phyloP scores from a whole-genome alignment of 2,329 filamentous ascomycete species.

The Cladosporium sp. region DNA sequence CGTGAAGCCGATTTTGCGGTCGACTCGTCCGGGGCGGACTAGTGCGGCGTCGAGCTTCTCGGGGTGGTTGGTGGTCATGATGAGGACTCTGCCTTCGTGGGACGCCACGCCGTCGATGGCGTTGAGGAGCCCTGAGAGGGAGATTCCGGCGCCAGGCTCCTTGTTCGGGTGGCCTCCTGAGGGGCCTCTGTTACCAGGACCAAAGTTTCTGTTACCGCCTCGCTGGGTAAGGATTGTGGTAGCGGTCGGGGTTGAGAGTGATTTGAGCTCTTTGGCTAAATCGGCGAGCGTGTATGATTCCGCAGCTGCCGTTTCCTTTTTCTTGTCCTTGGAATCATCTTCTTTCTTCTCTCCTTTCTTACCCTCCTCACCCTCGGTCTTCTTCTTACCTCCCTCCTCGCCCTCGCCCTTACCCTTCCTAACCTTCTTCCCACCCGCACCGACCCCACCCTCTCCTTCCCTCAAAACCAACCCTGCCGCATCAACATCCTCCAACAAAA shows the following conservation, averaged over 20 bases:
- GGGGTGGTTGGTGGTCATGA: slow-evolving; percentile 80
- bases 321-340: slow-evolving; percentile 16
- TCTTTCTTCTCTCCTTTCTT: slow-evolving; percentile 20
- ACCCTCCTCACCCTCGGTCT: slow-evolving; percentile 20
- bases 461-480: slow-evolving; percentile 46
- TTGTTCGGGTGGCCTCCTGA: slow-evolving; percentile 22
- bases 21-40: slow-evolving; percentile 71
- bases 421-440: slow-evolving; percentile 16
- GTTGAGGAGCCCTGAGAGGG: slow-evolving; percentile 76
- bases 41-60: slow-evolving; percentile 67
- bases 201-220: neutral
- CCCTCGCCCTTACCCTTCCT: slow-evolving; percentile 23
- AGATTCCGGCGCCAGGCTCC: slow-evolving; percentile 59
- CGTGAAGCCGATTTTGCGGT: slow-evolving; percentile 64
- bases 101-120: slow-evolving; percentile 80
- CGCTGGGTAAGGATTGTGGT: neutral
- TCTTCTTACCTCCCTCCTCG: slow-evolving; percentile 42
- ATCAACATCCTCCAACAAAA: slow-evolving; percentile 51
- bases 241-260: neutral
- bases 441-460: slow-evolving; percentile 24
- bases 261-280: slow-evolving; percentile 20
- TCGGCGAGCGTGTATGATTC: slow-evolving; percentile 34
- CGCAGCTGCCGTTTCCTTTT: slow-evolving; percentile 17
- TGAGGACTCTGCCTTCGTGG: slow-evolving; percentile 74
- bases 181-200: neutral